Percentiles rank a stretch among this genome's conserved stretches.
These are phyloP conservation scores for Neonothopanus nambi DNA, from an alignment of 1,284 basidiomycete genomes.

Conservation along the genomic window DNA sequence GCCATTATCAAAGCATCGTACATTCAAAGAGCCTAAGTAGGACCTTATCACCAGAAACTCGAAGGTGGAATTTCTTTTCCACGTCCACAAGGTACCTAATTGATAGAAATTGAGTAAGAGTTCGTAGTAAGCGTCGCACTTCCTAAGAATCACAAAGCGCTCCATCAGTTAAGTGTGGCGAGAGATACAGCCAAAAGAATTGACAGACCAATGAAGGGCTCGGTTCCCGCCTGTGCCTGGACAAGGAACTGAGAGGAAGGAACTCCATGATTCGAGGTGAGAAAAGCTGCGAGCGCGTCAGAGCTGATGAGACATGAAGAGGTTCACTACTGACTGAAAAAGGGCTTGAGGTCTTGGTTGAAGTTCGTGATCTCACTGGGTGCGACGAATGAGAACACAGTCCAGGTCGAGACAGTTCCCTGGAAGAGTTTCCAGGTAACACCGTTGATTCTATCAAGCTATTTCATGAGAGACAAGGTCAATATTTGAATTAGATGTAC, in stretches of 20 bases:
- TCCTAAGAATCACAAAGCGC: conserved; percentile 19
- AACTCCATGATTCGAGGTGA: conserved; percentile 29
- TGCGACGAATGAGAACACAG: conserved; percentile 39
- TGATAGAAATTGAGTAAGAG: conserved; percentile 31
- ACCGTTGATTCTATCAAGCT: conserved; percentile 34
- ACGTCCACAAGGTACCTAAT: conserved; percentile 15
- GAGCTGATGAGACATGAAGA: too few species aligned
- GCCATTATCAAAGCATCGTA: too few species aligned
- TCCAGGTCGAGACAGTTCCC: conserved; percentile 36
- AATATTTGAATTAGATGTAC: not conserved
- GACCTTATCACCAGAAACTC: too few species aligned
- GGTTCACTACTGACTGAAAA: conserved; percentile 31
- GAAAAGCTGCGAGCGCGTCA: conserved; percentile 23
- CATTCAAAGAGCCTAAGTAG: too few species aligned
- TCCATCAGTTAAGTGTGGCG: not conserved
- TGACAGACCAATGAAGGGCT: conserved; percentile 31
- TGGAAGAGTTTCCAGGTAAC: conserved; percentile 37
- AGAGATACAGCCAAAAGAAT: not conserved
- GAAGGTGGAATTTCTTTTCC: too few species aligned
- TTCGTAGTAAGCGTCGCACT: conserved; percentile 32
- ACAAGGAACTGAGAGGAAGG: conserved; percentile 29
- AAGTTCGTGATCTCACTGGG: conserved; percentile 34
- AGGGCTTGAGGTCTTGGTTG: conserved; percentile 35
- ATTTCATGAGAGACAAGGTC: not conserved
- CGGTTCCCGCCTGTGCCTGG: conserved; percentile 25